phyloP scores from a whole-genome alignment of 352 stramenopile genomes.

The Phytophthora syringae region DNA sequence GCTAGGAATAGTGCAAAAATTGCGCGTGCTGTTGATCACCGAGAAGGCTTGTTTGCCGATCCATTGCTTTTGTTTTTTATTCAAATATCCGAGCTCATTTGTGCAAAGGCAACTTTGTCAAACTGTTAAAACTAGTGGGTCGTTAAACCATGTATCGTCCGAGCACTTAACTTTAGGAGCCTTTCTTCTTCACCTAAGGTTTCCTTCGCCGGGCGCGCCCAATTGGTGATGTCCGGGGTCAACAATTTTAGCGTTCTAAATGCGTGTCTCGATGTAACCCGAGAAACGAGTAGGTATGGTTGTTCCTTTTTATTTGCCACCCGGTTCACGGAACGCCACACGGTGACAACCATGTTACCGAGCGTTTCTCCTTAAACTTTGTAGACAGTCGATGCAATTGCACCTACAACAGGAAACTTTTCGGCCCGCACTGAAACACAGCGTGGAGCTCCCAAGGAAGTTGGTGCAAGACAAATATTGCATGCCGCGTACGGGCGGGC shows the following conservation, averaged over 20 bases:
- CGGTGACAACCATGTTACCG: not conserved
- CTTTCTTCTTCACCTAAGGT: no score
- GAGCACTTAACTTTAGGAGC: no score
- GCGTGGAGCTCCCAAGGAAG: not conserved
- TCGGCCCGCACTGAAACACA: not conserved
- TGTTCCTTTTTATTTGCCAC: not conserved
- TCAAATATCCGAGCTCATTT: no score
- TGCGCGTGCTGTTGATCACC: no score
- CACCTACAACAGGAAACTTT: not conserved
- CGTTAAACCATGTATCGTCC: no score
- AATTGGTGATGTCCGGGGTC: no score
- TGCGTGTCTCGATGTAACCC: not conserved
- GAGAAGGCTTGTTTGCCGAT: no score
- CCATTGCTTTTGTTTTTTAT: no score
- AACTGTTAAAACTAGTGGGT: no score
- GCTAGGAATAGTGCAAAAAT: no score
- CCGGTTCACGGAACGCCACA: not conserved
- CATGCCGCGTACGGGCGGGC: not conserved
- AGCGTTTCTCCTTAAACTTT: not conserved
- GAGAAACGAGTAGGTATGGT: not conserved
- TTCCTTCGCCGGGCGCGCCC: no score
- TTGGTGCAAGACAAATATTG: not conserved
- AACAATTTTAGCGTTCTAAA: not conserved
- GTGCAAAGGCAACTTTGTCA: no score
- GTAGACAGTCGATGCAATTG: not conserved